phyloP scores from a whole-genome alignment of 148 eudicot species.

The Camellia lanceoleosa region DNA sequence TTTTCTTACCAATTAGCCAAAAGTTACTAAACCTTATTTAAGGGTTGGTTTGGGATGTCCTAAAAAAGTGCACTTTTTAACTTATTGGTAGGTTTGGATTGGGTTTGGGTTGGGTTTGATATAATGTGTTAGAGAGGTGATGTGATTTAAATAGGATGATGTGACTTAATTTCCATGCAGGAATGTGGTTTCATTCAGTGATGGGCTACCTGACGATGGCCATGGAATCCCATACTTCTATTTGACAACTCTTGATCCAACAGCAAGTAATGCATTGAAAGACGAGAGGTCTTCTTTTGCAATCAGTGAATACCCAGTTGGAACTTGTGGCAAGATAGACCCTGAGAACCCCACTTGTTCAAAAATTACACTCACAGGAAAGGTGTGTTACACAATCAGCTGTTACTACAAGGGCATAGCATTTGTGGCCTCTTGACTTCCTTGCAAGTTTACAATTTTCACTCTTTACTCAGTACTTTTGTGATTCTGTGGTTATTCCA shows the following conservation, averaged over 20 bases:
- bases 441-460: not conserved
- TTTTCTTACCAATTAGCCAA: too few species aligned
- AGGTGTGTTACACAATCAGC: slow-evolving; percentile 39
- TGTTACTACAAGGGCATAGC: not conserved
- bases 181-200: slow-evolving; percentile 90
- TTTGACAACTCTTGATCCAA: slow-evolving; percentile 83
- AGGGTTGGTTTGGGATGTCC: too few species aligned
- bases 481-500: not conserved
- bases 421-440: not conserved
- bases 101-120: too few species aligned
- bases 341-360: slow-evolving; percentile 90
- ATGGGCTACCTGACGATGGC: slow-evolving; percentile 69
- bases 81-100: too few species aligned
- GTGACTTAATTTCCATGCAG: slow-evolving; percentile 38
- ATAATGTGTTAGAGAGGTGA: too few species aligned
- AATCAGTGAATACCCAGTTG: slow-evolving; percentile 66
- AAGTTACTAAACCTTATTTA: too few species aligned
- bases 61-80: too few species aligned
- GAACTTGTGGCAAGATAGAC: slow-evolving; percentile 78
- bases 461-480: not conserved
- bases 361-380: slow-evolving; percentile 84
- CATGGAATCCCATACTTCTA: slow-evolving; percentile 84
- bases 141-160: too few species aligned
- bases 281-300: slow-evolving; percentile 78
- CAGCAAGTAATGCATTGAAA: slow-evolving; percentile 67